These are phyloP conservation scores for Cyberlindnera mississippiensis DNA, from an alignment of 805 yeast species.

Conservation along the genomic window DNA sequence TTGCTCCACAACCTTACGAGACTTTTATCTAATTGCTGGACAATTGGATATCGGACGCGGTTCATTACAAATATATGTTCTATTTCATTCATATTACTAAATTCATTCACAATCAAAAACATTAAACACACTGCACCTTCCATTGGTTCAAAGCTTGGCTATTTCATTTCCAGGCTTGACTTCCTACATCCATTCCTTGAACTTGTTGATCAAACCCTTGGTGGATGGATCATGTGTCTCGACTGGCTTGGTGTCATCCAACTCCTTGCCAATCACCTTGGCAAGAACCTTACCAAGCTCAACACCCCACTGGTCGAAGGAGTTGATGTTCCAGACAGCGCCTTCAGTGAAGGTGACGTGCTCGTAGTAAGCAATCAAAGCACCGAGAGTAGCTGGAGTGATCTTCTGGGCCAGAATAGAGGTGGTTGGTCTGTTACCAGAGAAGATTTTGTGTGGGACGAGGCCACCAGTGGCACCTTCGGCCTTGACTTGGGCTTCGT, in stretches of 20 bases:
- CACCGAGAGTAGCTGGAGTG: constrained; percentile 94
- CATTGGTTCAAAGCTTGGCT: no score
- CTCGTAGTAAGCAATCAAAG: constrained; percentile 96
- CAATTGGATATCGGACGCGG: no score
- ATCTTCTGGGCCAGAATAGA: constrained; percentile 93
- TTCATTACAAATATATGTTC: no score
- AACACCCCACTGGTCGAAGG: constrained; percentile 99
- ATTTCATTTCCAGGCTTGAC: no score
- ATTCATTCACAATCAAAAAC: not conserved
- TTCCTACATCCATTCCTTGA: constrained; percentile 75
- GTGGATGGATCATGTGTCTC: constrained; percentile 85
- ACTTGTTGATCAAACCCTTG: constrained; percentile 89
- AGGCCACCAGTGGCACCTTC: constrained; percentile 87
- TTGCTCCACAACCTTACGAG: constrained; percentile 98
- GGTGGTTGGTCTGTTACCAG: constrained; percentile 99
- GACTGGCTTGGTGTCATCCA: constrained; percentile 56
- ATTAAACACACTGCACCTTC: no score
- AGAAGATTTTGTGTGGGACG: constrained; percentile 93
- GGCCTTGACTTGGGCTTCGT: constrained; percentile 72
- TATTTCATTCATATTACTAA: no score
- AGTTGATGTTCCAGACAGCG: constrained; percentile 99
- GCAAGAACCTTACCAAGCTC: constrained; percentile 98
- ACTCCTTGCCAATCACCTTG: constrained; percentile 89
- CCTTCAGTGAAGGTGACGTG: constrained; percentile 97
- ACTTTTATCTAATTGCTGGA: constrained; percentile 98